A percentile compares a stretch with the other conserved stretches of the same genome.
phyloP scores from a whole-genome alignment of 441 rosid species.

The Iberis amara region DNA sequence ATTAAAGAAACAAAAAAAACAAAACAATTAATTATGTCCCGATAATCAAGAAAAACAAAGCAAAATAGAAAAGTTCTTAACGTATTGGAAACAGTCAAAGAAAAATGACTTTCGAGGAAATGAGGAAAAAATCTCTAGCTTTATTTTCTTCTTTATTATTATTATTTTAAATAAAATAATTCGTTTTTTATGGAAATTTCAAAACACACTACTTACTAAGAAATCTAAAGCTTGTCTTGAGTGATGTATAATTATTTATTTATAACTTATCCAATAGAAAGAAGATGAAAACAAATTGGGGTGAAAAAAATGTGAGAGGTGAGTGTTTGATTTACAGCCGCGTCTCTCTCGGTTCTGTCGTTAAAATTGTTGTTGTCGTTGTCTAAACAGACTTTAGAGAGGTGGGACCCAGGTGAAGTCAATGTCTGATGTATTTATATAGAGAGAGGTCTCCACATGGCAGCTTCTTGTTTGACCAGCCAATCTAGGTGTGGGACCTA shows the following conservation, averaged over 20 bases:
- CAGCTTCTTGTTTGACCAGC: constrained; percentile 26
- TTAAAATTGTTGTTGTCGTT: constrained; percentile 19
- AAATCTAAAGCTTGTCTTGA: constrained; percentile 3
- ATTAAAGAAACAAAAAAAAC: constrained; percentile 2
- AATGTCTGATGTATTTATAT: constrained; percentile 16
- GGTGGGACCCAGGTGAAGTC: constrained; percentile 31
- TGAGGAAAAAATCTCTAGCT: not conserved
- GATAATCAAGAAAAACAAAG: constrained; percentile 10
- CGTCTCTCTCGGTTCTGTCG: constrained; percentile 22
- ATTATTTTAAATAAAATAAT: too few species aligned
- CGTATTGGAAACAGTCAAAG: constrained; percentile 28
- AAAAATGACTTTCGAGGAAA: constrained; percentile 29
- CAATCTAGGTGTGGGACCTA: constrained; percentile 17
- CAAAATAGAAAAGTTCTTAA: constrained; percentile 14
- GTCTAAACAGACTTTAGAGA: constrained; percentile 19
- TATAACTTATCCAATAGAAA: not conserved
- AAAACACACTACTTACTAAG: constrained; percentile 16
- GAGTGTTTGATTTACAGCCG: constrained; percentile 24
- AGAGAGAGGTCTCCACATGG: constrained; percentile 34
- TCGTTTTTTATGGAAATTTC: not conserved
- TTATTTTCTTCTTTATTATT: too few species aligned
- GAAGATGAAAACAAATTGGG: not conserved
- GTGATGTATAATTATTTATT: too few species aligned
- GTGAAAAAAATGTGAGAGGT: not conserved
- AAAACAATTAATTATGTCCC: constrained; percentile 8